Evolutionary conservation across 192 early-diverging fungal genomes (phyloP).

Genomic region (Geranomyces variabilis): DNA sequence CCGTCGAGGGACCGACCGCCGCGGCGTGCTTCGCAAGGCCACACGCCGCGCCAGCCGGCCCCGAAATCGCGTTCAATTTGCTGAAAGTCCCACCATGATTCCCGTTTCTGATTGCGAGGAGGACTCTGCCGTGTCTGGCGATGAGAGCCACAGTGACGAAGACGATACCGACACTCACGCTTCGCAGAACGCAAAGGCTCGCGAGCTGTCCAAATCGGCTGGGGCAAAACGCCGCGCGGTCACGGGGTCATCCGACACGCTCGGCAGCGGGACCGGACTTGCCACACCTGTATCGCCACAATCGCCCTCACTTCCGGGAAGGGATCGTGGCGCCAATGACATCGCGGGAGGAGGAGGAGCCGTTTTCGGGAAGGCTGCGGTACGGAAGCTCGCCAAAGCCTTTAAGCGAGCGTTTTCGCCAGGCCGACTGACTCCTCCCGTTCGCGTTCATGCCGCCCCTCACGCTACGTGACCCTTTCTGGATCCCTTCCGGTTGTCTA

Average conservation of each 20-base stretch:
- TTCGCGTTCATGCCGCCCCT: neutral
- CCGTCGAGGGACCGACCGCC: neutral
- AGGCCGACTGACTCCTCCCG: slow-evolving; percentile 3
- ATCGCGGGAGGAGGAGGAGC: slow-evolving; percentile 7
- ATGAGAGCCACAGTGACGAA: slow-evolving; percentile 1
- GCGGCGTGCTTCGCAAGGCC: neutral
- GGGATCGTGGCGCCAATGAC: neutral
- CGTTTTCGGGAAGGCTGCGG: neutral
- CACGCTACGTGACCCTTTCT: neutral
- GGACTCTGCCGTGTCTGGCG: neutral
- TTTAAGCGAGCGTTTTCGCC: slow-evolving; percentile 19
- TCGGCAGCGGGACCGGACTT: neutral
- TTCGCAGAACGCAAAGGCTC: neutral
- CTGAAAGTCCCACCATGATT: slow-evolving; percentile 1
- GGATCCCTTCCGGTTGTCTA: neutral
- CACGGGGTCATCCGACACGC: neutral
- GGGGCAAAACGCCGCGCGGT: neutral
- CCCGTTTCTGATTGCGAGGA: slow-evolving; percentile 2
- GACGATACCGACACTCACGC: neutral
- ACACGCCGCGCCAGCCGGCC: neutral
- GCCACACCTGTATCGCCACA: neutral
- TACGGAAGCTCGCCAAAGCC: slow-evolving; percentile 21
- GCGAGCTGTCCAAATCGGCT: neutral
- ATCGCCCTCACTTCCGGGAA: neutral
- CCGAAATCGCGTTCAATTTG: slow-evolving; percentile 4